Evolutionary conservation across 2,329 filamentous ascomycete species (phyloP).

Genomic region (Neurospora crassa): DNA sequence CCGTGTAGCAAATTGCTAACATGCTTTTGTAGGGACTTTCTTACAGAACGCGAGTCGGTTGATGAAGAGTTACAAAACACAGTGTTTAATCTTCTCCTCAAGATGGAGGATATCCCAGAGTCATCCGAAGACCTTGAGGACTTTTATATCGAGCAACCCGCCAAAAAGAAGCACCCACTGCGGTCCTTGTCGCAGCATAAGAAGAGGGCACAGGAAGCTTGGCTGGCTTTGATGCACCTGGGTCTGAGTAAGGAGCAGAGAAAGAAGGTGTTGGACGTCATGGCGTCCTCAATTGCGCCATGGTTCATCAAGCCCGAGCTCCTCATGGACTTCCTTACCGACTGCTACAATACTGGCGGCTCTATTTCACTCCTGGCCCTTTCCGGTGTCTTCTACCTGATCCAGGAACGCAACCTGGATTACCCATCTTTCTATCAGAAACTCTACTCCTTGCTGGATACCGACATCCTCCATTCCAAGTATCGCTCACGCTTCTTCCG

Average conservation of each 20-base stretch:
- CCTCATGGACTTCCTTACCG: conserved; percentile 93
- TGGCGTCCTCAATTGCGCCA: conserved; percentile 71
- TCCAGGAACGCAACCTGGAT: conserved; percentile 87
- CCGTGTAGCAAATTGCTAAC: conserved; percentile 20
- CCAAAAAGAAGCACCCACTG: conserved; percentile 58
- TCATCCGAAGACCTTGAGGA: conserved; percentile 56
- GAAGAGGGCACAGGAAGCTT: conserved; percentile 74
- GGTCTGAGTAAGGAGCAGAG: conserved; percentile 62
- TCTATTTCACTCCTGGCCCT: conserved; percentile 80
- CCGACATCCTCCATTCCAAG: conserved; percentile 81
- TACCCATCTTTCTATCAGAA: conserved; percentile 92
- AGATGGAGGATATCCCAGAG: conserved; percentile 61
- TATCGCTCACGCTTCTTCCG: conserved; percentile 91
- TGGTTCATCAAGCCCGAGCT: conserved; percentile 86
- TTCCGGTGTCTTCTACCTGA: conserved; percentile 90
- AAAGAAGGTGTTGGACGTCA: conserved; percentile 66
- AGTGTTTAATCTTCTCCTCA: conserved; percentile 52
- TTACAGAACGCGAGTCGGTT: conserved; percentile 20
- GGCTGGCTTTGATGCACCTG: conserved; percentile 67
- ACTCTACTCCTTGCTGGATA: conserved; percentile 85
- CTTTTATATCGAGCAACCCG: conserved; percentile 55
- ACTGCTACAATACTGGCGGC: conserved; percentile 80
- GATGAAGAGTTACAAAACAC: conserved; percentile 40
- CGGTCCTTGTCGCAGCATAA: conserved; percentile 62
- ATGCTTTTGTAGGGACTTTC: conserved; percentile 21